Evolutionary conservation across 345 rosid species (phyloP), one percentile per base, ranked within the genome.

Genomic region (Excoecaria cochinchinensis): DNA sequence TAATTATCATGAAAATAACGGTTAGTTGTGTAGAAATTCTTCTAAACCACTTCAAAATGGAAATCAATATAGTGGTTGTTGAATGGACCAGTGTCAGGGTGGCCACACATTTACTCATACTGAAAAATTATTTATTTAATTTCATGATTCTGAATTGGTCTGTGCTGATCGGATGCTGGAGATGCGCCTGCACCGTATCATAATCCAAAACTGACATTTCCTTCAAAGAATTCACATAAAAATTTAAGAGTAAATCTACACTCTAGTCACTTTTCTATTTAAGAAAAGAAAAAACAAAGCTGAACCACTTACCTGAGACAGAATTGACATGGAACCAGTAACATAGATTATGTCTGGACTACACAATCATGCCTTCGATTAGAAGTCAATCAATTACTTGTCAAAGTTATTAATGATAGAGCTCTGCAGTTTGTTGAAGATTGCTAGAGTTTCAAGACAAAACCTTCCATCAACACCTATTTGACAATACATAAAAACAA

Each of bases 361-460:
- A 13, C 36, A 47, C 15, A 60, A 39, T 17, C 25, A 56, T 31
- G 62, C 58, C 81, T 80, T 85, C 40, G 74, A 74, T 81, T 85
- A 74, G 67, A 83, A 79, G 86, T 74, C 76, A 80, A 81, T 79
- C 77, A 76, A 80, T 19, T 72, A 15, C 4, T 75, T 69, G 55
- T 76, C 64, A 65, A 46, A 8, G 56, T 51, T 57, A 65, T 44
- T 52, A 67, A 56, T 55, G 80, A 61, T 71, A 64, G 42, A 68
- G 44, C 48, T 71, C 59, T 55, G 48, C 38, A 15, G 52, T 60
- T 70, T 5, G 75, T 73, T 70, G 75, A 74, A 69, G 67, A 67
- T 78, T 70, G 74, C 77, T 67, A 50, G 22, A 19, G 63, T 58
- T 71, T 19, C 16, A 79, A 75, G 81, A 38, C 62, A 62, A 53